Evolutionary conservation across 1,139 yeast genomes (phyloP).

Genomic region (Spathaspora jeffriesii): DNA sequence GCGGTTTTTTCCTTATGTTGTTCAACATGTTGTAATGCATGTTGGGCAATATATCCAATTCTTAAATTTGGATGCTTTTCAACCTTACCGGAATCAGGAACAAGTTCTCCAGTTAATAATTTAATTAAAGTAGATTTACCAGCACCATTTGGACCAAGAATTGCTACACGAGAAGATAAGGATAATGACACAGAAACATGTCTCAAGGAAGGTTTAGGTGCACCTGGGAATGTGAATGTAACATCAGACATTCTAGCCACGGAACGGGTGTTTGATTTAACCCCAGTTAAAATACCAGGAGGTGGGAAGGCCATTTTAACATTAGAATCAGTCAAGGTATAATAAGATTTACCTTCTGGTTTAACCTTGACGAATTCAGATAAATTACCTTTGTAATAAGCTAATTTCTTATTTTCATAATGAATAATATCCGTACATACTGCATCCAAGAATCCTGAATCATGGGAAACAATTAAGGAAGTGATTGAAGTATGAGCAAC

Average conservation of each 20-base stretch:
- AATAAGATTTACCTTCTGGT: slow-evolving; percentile 96
- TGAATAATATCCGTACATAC: slow-evolving; percentile 98
- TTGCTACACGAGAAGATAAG: slow-evolving; percentile 92
- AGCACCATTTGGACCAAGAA: slow-evolving; percentile 98
- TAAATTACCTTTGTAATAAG: slow-evolving; percentile 93
- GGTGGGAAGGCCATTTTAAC: slow-evolving; percentile 99
- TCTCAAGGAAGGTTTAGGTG: slow-evolving; percentile 75
- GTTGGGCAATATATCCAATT: slow-evolving; percentile 98
- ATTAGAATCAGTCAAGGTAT: slow-evolving; percentile 90
- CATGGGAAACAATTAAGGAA: slow-evolving; percentile 98
- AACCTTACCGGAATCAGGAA: slow-evolving; percentile 85
- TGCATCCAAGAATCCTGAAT: slow-evolving; percentile 92
- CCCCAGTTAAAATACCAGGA: slow-evolving; percentile 96
- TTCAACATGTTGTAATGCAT: slow-evolving; percentile 96
- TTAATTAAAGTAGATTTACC: slow-evolving; percentile 97
- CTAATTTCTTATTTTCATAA: slow-evolving; percentile 93
- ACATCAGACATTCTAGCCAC: slow-evolving; percentile 90
- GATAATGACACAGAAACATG: slow-evolving; percentile 88
- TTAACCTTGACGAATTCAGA: slow-evolving; percentile 88
- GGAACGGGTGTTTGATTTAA: slow-evolving; percentile 91
- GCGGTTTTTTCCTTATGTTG: slow-evolving; percentile 98
- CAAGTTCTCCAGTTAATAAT: slow-evolving; percentile 86
- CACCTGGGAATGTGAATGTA: slow-evolving; percentile 89
- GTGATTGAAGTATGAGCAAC: slow-evolving; percentile 93
- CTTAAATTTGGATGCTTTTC: slow-evolving; percentile 98